phyloP scores from a whole-genome alignment of 345 rosid species.

The Lenwebbia sp. region DNA sequence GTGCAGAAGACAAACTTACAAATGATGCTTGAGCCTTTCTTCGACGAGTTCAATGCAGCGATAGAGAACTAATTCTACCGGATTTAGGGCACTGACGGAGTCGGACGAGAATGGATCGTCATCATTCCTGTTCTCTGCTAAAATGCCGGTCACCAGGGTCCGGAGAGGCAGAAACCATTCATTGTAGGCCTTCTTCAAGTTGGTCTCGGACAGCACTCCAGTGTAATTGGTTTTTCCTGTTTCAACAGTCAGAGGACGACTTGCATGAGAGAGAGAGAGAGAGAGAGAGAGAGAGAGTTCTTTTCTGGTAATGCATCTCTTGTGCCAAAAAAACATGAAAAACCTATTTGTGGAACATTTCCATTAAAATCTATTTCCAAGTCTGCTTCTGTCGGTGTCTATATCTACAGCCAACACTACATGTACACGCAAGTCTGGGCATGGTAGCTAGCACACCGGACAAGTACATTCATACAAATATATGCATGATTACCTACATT shows the following conservation, averaged over 20 bases:
- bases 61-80: slow-evolving; percentile 57
- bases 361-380: not conserved
- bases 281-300: not conserved
- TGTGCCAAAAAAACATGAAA: not conserved
- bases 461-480: not conserved
- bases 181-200: slow-evolving; percentile 43
- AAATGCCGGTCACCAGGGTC: slow-evolving; percentile 32
- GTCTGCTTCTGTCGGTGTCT: not conserved
- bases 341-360: not conserved
- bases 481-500: not conserved
- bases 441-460: not conserved
- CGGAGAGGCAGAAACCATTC: slow-evolving; percentile 91
- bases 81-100: slow-evolving; percentile 37
- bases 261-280: not conserved
- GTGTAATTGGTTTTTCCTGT: slow-evolving; percentile 41
- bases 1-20: not conserved
- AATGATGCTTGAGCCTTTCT: slow-evolving; percentile 28
- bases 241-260: not conserved
- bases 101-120: slow-evolving; percentile 19
- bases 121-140: slow-evolving; percentile 34
- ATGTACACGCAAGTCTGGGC: not conserved
- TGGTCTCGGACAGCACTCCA: slow-evolving; percentile 38
- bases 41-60: slow-evolving; percentile 89
- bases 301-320: not conserved
- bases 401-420: not conserved